Base-by-base conservation (phyloP, 345 rosid species). In the Luvunga scandens region DNA sequence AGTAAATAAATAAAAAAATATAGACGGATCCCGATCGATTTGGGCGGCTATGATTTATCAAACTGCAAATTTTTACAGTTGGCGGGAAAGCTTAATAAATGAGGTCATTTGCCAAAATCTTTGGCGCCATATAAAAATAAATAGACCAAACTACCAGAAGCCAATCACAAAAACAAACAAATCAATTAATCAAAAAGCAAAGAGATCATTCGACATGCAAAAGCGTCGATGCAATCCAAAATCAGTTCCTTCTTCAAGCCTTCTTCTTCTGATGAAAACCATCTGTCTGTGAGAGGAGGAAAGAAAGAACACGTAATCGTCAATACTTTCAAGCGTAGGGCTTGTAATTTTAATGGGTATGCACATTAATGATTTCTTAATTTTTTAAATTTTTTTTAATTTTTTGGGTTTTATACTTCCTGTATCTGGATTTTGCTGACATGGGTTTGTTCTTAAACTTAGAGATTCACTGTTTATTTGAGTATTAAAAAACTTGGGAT, bases 221-320 rank as follows among this genome's bases (percentile, higher is more conserved):
- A n/a, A n/a, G 66, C 12, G 16, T 48, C 4, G 31, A 91, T 90
- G 97, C 98, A 91, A 84, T 72, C 94, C 78, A 93, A 91, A 81
- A 90, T 95, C 86, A 89, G 83, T 68, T 80, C 91, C 78, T 95
- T 93, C 91, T 95, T 91, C 90, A 85, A 90, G 71, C 84, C 85
- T 1, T 72, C 88, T 33, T 63, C 91, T 36, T 66, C 89, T 28
- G 88, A 79, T 5, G 73, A 77, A 55, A 78, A 79, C 80, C 92
- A 81, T 80, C 90, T 57, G 34, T 72, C 85, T 82, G 80, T 76
- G 2, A 34, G 70, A 22, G 89, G 88, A 92, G 89, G 86, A 80
- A 81, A 76, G 5, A 82, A 78, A 9, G 74, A 67, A 7, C 87
- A 84, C 75, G 63, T 31, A 38, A 66, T 83, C 77, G 80, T 83